phyloP scores from a whole-genome alignment of 306 rosid genomes.

The Acmispon strigosus region DNA sequence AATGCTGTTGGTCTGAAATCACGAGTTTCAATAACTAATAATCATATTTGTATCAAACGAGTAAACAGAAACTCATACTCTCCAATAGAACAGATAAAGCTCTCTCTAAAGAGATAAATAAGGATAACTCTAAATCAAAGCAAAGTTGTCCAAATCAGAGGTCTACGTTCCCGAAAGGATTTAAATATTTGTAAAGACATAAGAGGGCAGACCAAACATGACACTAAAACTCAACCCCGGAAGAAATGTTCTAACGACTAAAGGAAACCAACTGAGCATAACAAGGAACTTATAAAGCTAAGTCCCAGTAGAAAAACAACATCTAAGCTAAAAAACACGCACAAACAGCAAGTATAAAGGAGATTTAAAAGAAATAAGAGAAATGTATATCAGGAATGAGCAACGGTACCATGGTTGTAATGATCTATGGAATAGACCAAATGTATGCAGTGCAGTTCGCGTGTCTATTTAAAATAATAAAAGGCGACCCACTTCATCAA shows the following conservation, averaged over 20 bases:
- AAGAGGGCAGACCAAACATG: conserved; percentile 3
- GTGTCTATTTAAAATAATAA: background rate
- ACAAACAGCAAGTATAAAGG: background rate
- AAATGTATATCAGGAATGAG: background rate
- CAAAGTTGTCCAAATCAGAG: too few species aligned
- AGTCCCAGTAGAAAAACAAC: background rate
- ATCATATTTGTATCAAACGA: background rate
- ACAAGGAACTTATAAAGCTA: background rate
- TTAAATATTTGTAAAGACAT: too few species aligned
- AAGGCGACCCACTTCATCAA: background rate
- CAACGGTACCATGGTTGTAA: background rate
- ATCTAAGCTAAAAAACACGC: background rate
- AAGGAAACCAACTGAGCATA: background rate
- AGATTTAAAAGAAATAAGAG: background rate
- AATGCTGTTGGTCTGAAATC: too few species aligned
- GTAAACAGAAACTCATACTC: background rate
- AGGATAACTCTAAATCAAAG: too few species aligned
- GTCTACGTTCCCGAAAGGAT: too few species aligned
- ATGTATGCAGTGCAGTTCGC: background rate
- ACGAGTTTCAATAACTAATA: too few species aligned
- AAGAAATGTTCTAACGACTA: background rate
- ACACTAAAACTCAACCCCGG: conserved; percentile 3
- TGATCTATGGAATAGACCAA: background rate
- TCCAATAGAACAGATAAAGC: background rate
- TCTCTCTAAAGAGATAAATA: conserved; percentile 1